Conservation (phyloP, 495 filamentous ascomycete genomes). For the Aspergillus homomorphus region DNA sequence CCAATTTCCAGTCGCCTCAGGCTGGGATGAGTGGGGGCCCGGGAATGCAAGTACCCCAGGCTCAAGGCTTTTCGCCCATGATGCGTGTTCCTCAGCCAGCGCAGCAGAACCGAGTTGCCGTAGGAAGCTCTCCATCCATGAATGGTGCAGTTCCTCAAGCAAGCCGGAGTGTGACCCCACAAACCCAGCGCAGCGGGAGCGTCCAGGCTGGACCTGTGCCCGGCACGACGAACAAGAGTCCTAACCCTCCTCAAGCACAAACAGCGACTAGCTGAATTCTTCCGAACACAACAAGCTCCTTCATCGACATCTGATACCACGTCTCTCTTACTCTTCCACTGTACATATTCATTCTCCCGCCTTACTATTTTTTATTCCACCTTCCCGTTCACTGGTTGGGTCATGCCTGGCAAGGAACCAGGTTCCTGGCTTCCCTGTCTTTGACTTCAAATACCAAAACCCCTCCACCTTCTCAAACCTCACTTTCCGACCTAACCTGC, state of each 20-base stretch:
- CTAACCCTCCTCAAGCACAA: slow-evolving; percentile 44
- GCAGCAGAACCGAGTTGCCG: slow-evolving; percentile 42
- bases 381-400: neutral
- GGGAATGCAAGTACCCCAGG: slow-evolving; percentile 45
- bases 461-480: neutral
- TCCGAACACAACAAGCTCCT: neutral
- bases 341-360: slow-evolving; percentile 36
- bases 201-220: slow-evolving; percentile 37
- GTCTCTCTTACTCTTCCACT: slow-evolving; percentile 24
- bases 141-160: slow-evolving; percentile 38
- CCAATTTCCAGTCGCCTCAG: slow-evolving; percentile 38
- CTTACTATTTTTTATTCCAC: slow-evolving; percentile 15
- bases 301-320: neutral
- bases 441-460: neutral
- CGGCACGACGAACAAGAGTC: slow-evolving; percentile 39
- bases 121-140: slow-evolving; percentile 40
- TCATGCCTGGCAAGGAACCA: neutral
- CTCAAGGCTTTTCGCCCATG: slow-evolving; percentile 71
- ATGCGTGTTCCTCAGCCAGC: slow-evolving; percentile 63
- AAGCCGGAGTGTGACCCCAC: slow-evolving; percentile 49
- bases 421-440: neutral
- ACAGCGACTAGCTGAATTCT: slow-evolving; percentile 34
- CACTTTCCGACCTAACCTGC: neutral
- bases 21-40: slow-evolving; percentile 33
- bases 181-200: slow-evolving; percentile 48